Evolutionary conservation across 495 filamentous ascomycete genomes (phyloP).

Genomic region (Aspergillus haitiensis): DNA sequence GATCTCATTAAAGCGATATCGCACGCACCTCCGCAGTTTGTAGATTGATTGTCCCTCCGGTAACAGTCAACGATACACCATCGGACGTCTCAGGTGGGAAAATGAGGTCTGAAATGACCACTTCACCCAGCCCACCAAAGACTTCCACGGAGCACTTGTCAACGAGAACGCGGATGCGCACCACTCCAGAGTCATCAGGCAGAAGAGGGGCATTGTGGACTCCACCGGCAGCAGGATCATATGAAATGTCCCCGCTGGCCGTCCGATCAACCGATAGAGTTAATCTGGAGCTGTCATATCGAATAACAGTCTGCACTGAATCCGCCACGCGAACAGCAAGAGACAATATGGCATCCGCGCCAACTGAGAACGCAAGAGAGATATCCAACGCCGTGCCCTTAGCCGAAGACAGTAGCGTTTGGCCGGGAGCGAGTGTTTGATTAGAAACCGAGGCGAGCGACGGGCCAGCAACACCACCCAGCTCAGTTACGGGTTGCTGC

Average conservation of each 20-base stretch:
- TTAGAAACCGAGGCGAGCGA: not conserved
- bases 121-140: slow-evolving; percentile 15
- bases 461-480: not conserved
- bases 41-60: not conserved
- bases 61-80: slow-evolving; percentile 10
- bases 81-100: slow-evolving; percentile 10
- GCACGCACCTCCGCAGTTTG: no score
- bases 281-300: not conserved
- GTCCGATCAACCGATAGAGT: slow-evolving; percentile 14
- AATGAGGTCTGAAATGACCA: slow-evolving; percentile 12
- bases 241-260: slow-evolving; percentile 13
- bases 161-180: slow-evolving; percentile 11
- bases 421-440: slow-evolving; percentile 9
- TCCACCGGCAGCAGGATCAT: slow-evolving; percentile 14
- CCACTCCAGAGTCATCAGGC: not conserved
- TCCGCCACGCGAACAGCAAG: slow-evolving; percentile 4
- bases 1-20: no score
- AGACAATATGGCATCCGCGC: not conserved
- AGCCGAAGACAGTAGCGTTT: slow-evolving; percentile 2
- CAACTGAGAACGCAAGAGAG: not conserved
- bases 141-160: slow-evolving; percentile 18
- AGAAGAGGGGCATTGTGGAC: slow-evolving; percentile 7
- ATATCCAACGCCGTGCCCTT: slow-evolving; percentile 10
- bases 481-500: slow-evolving; percentile 10
- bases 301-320: slow-evolving; percentile 8